These are phyloP conservation scores for Mycena chlorophos DNA, from an alignment of 768 basidiomycete species.

Conservation along the genomic window DNA sequence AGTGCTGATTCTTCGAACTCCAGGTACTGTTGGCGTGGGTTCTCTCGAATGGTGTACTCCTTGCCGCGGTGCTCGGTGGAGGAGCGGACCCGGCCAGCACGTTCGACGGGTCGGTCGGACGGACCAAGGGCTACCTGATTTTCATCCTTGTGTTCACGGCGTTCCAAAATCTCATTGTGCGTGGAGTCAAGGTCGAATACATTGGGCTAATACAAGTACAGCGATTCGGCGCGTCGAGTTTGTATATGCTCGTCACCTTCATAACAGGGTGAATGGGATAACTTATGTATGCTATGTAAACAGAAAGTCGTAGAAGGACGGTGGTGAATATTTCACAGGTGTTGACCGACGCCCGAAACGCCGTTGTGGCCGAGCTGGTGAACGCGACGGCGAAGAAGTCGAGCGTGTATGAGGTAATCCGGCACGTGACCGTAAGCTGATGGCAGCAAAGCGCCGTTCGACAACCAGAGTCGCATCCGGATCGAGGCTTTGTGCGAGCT, in stretches of 20 bases:
- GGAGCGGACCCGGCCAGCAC: conserved; percentile 56
- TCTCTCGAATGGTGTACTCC: conserved; percentile 60
- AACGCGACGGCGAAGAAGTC: conserved; percentile 56
- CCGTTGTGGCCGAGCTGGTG: conserved; percentile 38
- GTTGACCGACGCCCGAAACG: neutral
- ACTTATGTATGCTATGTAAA: conserved; percentile 37
- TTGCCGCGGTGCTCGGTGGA: conserved; percentile 63
- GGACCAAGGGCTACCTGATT: conserved; percentile 73
- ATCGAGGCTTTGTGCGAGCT: conserved; percentile 33
- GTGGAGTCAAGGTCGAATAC: conserved; percentile 10
- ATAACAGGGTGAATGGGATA: conserved; percentile 7
- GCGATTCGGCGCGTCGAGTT: conserved; percentile 19
- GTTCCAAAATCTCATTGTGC: conserved; percentile 65
- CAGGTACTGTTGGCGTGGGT: conserved; percentile 80
- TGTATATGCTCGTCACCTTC: conserved; percentile 20
- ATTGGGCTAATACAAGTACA: conserved; percentile 7
- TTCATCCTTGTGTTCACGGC: conserved; percentile 84
- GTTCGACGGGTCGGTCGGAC: conserved; percentile 50
- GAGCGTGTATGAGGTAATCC: conserved; percentile 37
- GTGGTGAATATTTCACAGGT: conserved; percentile 8
- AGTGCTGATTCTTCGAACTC: neutral
- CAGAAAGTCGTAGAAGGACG: conserved; percentile 46
- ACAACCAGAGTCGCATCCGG: conserved; percentile 31
- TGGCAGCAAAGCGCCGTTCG: conserved; percentile 25
- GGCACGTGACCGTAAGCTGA: conserved; percentile 29